Conservation (phyloP, 805 yeast species). For the Vanderwaltozyma verrucispora region DNA sequence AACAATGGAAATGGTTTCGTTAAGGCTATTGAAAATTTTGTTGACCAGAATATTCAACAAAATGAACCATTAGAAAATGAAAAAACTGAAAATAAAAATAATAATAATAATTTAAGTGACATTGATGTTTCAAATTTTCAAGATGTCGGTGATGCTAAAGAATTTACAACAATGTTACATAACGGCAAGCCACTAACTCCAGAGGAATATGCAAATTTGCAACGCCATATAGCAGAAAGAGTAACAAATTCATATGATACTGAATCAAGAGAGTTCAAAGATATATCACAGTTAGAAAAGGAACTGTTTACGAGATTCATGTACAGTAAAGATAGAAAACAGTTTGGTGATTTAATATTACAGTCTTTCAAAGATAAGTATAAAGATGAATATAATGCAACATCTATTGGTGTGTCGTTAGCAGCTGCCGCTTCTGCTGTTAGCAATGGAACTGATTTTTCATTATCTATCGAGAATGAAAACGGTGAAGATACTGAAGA, state of each 20-base stretch:
- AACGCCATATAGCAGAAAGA: slow-evolving; percentile 24
- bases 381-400: slow-evolving; percentile 14
- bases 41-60: slow-evolving; percentile 33
- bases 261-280: slow-evolving; percentile 18
- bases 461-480: slow-evolving; percentile 9
- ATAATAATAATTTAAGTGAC: no score
- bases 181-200: slow-evolving; percentile 23
- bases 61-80: no score
- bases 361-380: slow-evolving; percentile 22
- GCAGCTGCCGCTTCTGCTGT: slow-evolving; percentile 25
- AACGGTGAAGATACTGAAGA: slow-evolving; percentile 18
- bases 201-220: slow-evolving; percentile 24
- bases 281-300: slow-evolving; percentile 21
- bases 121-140: slow-evolving; percentile 1
- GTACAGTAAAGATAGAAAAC: slow-evolving; percentile 22
- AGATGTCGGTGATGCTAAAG: slow-evolving; percentile 15
- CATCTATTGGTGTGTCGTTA: slow-evolving; percentile 16
- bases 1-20: slow-evolving; percentile 56
- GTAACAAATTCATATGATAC: slow-evolving; percentile 25
- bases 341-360: slow-evolving; percentile 21
- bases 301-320: slow-evolving; percentile 25
- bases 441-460: slow-evolving; percentile 6
- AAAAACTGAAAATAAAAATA: background rate
- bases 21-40: slow-evolving; percentile 69
- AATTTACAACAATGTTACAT: slow-evolving; percentile 22